Conservation (phyloP, 495 filamentous ascomycete genomes). For the Pyrenopolyporus hunteri region DNA sequence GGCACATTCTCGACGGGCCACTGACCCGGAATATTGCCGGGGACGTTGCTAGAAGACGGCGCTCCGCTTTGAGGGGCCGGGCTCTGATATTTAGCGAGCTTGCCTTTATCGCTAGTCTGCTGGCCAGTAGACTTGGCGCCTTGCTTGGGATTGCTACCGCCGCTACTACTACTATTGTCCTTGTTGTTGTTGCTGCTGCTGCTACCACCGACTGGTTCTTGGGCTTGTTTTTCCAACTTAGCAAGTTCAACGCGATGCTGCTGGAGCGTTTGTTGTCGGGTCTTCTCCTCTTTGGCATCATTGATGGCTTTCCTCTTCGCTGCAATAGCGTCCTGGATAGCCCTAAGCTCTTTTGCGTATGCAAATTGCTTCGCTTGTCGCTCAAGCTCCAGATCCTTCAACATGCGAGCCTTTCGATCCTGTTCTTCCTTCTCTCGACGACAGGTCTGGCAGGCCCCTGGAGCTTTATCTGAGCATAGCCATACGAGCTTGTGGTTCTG, state of each 20-base stretch:
- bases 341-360: conserved; percentile 58
- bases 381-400: conserved; percentile 61
- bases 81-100: neutral
- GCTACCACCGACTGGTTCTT: neutral
- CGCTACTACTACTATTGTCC: no score
- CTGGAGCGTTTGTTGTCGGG: conserved; percentile 53
- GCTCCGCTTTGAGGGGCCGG: neutral
- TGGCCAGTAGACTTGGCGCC: neutral
- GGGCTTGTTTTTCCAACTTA: conserved; percentile 38
- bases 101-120: neutral
- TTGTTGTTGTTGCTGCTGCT: no score
- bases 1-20: neutral
- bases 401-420: conserved; percentile 53
- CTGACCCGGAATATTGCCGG: neutral
- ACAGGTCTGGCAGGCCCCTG: conserved; percentile 54
- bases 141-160: neutral
- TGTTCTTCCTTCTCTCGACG: conserved; percentile 56
- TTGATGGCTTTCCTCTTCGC: conserved; percentile 55
- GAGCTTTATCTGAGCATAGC: conserved; percentile 39
- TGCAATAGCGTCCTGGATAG: conserved; percentile 64
- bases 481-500: conserved; percentile 56
- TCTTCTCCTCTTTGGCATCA: conserved; percentile 52
- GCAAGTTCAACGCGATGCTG: conserved; percentile 42
- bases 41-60: neutral
- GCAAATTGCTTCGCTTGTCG: conserved; percentile 55